Evolutionary conservation across 306 rosid species (phyloP), one percentile per base, ranked within the genome.

Genomic region (Quercus ilex): DNA sequence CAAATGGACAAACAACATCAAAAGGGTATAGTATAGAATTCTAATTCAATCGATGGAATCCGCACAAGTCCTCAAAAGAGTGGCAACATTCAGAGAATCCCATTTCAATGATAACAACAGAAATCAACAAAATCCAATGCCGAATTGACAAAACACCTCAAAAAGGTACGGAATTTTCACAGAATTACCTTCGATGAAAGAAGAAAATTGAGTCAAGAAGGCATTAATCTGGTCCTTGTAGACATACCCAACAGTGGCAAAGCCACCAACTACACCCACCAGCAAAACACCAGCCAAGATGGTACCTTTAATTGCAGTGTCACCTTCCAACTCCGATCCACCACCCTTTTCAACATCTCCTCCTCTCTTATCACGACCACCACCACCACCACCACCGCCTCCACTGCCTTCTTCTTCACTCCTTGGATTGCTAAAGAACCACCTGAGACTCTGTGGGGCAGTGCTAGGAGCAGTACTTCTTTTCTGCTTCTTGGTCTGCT

Each of bases 241-340:
- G 46, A 96, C 33, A 77, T 89, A 93, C 1, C 99, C 97, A 80
- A 88, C 94, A 13, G 91, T 65, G 25, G 86, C 93, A 65, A 91
- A 89, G 18, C 98, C 97, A n/a, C 99, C 98, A 55, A 96, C 91
- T 31, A 87, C 1, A n/a, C 94, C 94, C 20, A 96, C 76, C 57
- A 93, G 83, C 28, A 96, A 73, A 5, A 93, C 31, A 28, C 97
- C 99, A 31, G 94, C 98, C 82, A 96, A 81, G 71, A 96, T 51
- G 23, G 99, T 85, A 23, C 99, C 99, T 71, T 87, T 93, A 35
- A 95, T 43, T 62, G 98, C 93, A 55, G 82, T 13, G 10, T 59
- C 87, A 2, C 82, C 81, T 38, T 86, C 90, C 51, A 77, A 55
- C 6, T 19, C 80, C 9, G 43, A 18, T 17, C 13, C 81, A 0